These are phyloP conservation scores for Fereydounia khargensis DNA, from an alignment of 1,284 basidiomycete species.

Conservation along the genomic window DNA sequence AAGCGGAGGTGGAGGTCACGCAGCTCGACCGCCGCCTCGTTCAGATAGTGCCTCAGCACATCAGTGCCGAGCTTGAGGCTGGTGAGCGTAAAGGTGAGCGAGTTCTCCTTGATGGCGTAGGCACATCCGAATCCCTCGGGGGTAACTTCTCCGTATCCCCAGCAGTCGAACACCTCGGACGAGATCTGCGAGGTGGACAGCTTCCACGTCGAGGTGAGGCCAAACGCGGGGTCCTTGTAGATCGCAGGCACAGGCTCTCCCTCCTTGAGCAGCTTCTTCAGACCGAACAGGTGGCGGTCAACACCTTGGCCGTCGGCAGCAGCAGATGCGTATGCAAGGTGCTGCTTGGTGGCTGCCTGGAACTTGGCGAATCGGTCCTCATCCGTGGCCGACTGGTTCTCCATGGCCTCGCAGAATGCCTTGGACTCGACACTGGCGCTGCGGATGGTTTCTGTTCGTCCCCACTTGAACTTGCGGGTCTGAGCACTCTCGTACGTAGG, in stretches of 20 bases:
- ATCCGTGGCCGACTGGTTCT: conserved; percentile 64
- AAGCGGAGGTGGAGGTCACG: conserved; percentile 50
- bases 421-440: conserved; percentile 78
- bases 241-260: conserved; percentile 76
- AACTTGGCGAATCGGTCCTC: conserved; percentile 70
- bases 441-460: conserved; percentile 92
- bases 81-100: conserved; percentile 90
- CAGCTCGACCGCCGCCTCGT: conserved; percentile 56
- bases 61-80: conserved; percentile 68
- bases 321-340: conserved; percentile 82
- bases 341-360: conserved; percentile 74
- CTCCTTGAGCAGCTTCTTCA: conserved; percentile 76
- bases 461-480: conserved; percentile 86
- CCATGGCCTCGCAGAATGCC: conserved; percentile 85
- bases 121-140: conserved; percentile 89
- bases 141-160: conserved; percentile 93
- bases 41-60: conserved; percentile 56
- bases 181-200: conserved; percentile 86
- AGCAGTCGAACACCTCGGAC: conserved; percentile 79
- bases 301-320: conserved; percentile 93
- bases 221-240: conserved; percentile 75
- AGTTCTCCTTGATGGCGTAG: conserved; percentile 83
- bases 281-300: conserved; percentile 88
- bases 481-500: conserved; percentile 91
- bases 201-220: conserved; percentile 80